These are phyloP conservation scores for Claviceps sp. DNA, from an alignment of 2,329 filamentous ascomycete species.

Conservation along the genomic window DNA sequence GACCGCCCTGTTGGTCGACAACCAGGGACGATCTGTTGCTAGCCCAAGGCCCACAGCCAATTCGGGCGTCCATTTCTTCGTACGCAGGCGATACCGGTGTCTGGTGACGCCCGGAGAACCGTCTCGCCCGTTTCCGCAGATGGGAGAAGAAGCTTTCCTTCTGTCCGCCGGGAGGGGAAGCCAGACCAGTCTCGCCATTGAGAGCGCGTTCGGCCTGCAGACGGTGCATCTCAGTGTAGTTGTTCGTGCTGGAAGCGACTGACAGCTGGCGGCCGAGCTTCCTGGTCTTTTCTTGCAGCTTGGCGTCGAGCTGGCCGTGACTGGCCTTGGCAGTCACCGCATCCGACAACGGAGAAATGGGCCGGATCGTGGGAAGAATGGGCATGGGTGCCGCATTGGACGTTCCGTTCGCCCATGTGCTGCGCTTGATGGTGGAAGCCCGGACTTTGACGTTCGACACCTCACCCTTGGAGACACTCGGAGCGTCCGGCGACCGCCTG, in stretches of 20 bases:
- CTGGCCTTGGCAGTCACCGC: slow-evolving; percentile 81
- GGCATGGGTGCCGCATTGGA: slow-evolving; percentile 81
- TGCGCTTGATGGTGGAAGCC: slow-evolving; percentile 57
- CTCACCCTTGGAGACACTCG: slow-evolving; percentile 27
- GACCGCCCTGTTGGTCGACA: slow-evolving; percentile 45
- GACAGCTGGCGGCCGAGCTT: slow-evolving; percentile 94
- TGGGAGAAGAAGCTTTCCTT: slow-evolving; percentile 99
- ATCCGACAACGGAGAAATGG: slow-evolving; percentile 93
- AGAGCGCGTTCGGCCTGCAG: slow-evolving; percentile 85
- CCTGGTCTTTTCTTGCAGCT: slow-evolving; percentile 51
- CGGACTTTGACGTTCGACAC: slow-evolving; percentile 20
- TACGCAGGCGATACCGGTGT: slow-evolving; percentile 63
- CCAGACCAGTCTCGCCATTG: slow-evolving; percentile 64
- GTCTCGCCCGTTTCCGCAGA: slow-evolving; percentile 78
- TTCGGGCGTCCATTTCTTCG: slow-evolving; percentile 87
- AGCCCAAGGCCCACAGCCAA: slow-evolving; percentile 79
- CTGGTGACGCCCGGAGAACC: slow-evolving; percentile 84
- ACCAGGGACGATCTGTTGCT: slow-evolving; percentile 76
- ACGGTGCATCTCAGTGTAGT: slow-evolving; percentile 80
- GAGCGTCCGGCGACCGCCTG: slow-evolving; percentile 28
- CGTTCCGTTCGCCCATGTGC: slow-evolving; percentile 81
- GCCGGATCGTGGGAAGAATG: slow-evolving; percentile 85
- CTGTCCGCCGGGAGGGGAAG: slow-evolving; percentile 63
- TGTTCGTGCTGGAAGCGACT: slow-evolving; percentile 79
- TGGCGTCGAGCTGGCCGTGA: slow-evolving; percentile 41